These are phyloP conservation scores for Candida sp. DNA, from an alignment of 1,139 yeast species.

Conservation along the genomic window DNA sequence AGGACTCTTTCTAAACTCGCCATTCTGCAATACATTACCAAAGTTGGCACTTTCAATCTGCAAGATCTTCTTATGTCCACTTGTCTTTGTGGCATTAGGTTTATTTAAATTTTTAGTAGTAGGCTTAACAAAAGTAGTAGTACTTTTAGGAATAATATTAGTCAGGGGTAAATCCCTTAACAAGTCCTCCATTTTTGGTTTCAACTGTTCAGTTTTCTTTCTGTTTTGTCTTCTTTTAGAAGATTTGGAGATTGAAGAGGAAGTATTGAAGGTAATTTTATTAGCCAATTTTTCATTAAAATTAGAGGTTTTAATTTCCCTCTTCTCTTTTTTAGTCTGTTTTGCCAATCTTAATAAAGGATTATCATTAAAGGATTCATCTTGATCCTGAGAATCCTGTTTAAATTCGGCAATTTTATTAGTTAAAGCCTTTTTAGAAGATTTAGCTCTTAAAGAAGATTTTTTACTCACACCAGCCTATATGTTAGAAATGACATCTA, in stretches of 20 bases:
- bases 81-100: slow-evolving; percentile 57
- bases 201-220: slow-evolving; percentile 57
- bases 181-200: slow-evolving; percentile 65
- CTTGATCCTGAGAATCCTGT: slow-evolving; percentile 12
- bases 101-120: slow-evolving; percentile 37
- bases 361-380: slow-evolving; percentile 34
- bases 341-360: slow-evolving; percentile 56
- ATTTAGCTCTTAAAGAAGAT: slow-evolving; percentile 32
- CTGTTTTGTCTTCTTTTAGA: slow-evolving; percentile 64
- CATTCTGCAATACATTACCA: slow-evolving; percentile 48
- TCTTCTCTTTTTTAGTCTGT: slow-evolving; percentile 54
- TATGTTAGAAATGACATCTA: slow-evolving; percentile 20
- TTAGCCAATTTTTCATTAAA: slow-evolving; percentile 24
- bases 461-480: slow-evolving; percentile 37
- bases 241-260: slow-evolving; percentile 56
- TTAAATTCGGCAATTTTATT: slow-evolving; percentile 26
- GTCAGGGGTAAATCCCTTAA: slow-evolving; percentile 45
- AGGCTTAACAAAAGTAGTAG: slow-evolving; percentile 12
- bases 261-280: slow-evolving; percentile 29
- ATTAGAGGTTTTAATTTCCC: slow-evolving; percentile 27
- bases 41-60: slow-evolving; percentile 55
- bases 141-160: slow-evolving; percentile 2
- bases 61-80: slow-evolving; percentile 55
- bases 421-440: slow-evolving; percentile 17
- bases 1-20: slow-evolving; percentile 51